Conservation (phyloP, 805 yeast genomes). For the Candida easanensis region DNA sequence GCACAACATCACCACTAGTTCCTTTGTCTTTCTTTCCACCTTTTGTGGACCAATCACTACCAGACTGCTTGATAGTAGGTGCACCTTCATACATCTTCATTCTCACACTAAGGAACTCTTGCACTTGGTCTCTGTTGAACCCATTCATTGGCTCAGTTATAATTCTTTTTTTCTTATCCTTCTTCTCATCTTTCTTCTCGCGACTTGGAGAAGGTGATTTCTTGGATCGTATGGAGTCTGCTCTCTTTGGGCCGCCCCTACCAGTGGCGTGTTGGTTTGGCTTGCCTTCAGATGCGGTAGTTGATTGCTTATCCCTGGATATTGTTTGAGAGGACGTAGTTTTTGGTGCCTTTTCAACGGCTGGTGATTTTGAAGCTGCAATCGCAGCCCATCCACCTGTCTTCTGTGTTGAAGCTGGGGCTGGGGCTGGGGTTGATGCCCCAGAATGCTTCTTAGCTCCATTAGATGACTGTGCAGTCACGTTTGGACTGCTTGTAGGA, state of each 20-base stretch:
- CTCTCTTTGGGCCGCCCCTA: neutral
- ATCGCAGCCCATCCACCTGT: conserved; percentile 21
- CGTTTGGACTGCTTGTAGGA: neutral
- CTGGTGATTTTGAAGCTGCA: conserved; percentile 11
- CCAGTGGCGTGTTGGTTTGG: neutral
- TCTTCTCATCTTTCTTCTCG: neutral
- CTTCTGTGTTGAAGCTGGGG: neutral
- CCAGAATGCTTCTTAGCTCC: neutral
- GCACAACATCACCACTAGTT: conserved; percentile 12
- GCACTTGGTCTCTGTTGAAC: conserved; percentile 15
- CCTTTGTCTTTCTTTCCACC: neutral
- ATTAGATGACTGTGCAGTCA: neutral
- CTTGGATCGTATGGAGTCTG: conserved; percentile 4
- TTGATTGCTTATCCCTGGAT: neutral
- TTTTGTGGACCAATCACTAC: conserved; percentile 14
- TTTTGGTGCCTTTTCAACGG: neutral
- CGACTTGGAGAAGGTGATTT: conserved; percentile 10
- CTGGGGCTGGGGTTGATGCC: neutral
- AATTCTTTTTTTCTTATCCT: neutral
- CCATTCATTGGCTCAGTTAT: conserved; percentile 5
- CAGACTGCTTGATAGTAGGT: conserved; percentile 5
- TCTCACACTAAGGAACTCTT: conserved; percentile 6
- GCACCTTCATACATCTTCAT: conserved; percentile 2
- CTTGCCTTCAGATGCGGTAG: neutral
- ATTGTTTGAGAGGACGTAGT: neutral